Percentiles rank a stretch among this genome's conserved stretches.
Conservation (phyloP, 805 yeast species). For the Yamadazyma philogaea region DNA sequence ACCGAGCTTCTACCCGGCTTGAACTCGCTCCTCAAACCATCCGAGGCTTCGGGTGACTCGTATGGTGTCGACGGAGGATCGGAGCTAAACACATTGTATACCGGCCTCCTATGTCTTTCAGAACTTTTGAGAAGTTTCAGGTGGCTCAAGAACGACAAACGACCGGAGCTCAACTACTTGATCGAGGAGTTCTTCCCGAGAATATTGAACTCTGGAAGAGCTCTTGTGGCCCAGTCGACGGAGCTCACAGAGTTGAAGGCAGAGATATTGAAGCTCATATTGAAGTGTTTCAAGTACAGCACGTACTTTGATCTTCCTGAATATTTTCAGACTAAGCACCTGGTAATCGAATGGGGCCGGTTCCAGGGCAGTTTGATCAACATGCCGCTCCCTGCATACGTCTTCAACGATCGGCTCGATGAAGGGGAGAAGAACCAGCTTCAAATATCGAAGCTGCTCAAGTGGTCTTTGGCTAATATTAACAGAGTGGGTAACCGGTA, state of each 20-base stretch:
- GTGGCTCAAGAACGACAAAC: conserved; percentile 59
- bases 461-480: conserved; percentile 85
- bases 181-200: conserved; percentile 60
- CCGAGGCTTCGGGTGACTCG: not conserved
- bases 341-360: conserved; percentile 64
- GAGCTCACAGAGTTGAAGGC: conserved; percentile 41
- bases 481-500: conserved; percentile 69
- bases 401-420: conserved; percentile 45
- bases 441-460: conserved; percentile 60
- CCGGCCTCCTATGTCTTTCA: conserved; percentile 68
- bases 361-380: conserved; percentile 69
- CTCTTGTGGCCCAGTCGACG: conserved; percentile 30
- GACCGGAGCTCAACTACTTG: conserved; percentile 38
- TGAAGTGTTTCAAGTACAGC: conserved; percentile 76
- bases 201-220: conserved; percentile 62
- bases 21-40: not conserved
- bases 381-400: conserved; percentile 52
- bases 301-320: conserved; percentile 71
- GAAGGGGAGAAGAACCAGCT: conserved; percentile 50
- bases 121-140: conserved; percentile 70
- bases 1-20: conserved; percentile 23
- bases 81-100: conserved; percentile 35
- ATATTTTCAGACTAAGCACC: conserved; percentile 50
- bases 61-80: not conserved
- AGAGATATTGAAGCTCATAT: conserved; percentile 69